phyloP scores from a whole-genome alignment of 352 stramenopile genomes.

The Phytophthora sansomeana region DNA sequence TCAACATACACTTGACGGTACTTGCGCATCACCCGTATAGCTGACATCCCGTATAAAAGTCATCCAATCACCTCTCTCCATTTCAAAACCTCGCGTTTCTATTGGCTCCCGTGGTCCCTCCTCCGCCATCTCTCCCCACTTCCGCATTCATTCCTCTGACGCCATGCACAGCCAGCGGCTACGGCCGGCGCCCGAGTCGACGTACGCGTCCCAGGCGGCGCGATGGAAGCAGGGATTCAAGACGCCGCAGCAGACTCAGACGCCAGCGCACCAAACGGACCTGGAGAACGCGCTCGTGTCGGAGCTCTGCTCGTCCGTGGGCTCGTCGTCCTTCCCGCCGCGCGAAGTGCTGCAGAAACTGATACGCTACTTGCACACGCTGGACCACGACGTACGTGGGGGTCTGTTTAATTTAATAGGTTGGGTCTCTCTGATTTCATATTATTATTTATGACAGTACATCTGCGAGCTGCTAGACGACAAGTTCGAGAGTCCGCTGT shows the following conservation, averaged over 20 bases:
- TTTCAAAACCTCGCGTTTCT: neutral
- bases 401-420: conserved; percentile 10
- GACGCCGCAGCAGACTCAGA: conserved; percentile 8
- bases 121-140: neutral
- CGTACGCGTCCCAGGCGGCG: conserved; percentile 79
- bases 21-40: too few species aligned
- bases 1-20: too few species aligned
- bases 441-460: conserved; percentile 47
- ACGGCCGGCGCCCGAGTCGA: conserved; percentile 44
- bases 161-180: conserved; percentile 43
- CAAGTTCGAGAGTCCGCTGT: conserved; percentile 84
- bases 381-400: conserved; percentile 69
- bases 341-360: conserved; percentile 83
- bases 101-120: neutral
- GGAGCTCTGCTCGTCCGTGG: conserved; percentile 81
- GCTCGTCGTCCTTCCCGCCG: conserved; percentile 84
- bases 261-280: conserved; percentile 47
- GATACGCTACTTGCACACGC: conserved; percentile 68
- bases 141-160: neutral
- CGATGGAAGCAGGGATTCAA: conserved; percentile 84
- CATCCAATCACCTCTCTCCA: neutral
- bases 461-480: conserved; percentile 86
- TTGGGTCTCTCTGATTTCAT: conserved; percentile 1
- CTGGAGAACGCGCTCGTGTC: conserved; percentile 75
- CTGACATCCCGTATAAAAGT: neutral